Evolutionary conservation across 2,329 filamentous ascomycete genomes (phyloP).

Genomic region (Neurospora sp.): DNA sequence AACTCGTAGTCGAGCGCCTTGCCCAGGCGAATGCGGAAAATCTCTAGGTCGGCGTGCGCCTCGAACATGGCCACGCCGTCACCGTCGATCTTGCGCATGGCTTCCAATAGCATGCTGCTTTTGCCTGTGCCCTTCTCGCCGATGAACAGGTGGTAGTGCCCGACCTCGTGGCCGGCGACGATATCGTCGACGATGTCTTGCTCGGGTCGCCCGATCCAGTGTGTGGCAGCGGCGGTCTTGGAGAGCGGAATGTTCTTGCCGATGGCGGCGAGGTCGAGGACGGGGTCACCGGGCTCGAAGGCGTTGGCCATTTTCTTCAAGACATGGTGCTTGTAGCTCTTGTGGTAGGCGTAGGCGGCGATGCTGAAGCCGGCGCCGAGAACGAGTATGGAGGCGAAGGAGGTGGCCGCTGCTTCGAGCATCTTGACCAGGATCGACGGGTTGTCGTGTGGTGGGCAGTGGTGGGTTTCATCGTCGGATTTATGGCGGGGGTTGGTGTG

Average conservation of each 20-base stretch:
- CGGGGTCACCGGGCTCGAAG: conserved; percentile 85
- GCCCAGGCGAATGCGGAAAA: conserved; percentile 85
- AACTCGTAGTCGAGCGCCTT: conserved; percentile 95
- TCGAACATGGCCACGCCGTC: conserved; percentile 92
- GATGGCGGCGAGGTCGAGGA: conserved; percentile 67
- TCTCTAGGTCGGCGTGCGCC: conserved; percentile 88
- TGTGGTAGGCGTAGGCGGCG: conserved; percentile 71
- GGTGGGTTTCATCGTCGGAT: not conserved
- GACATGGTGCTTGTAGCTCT: conserved; percentile 80
- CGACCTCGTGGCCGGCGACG: conserved; percentile 58
- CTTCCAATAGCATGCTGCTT: conserved; percentile 89
- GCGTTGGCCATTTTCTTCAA: conserved; percentile 88
- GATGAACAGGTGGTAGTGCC: conserved; percentile 85
- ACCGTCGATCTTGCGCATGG: conserved; percentile 86
- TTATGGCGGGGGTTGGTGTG: not conserved
- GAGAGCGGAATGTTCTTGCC: conserved; percentile 43
- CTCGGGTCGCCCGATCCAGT: conserved; percentile 80
- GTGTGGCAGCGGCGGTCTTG: conserved; percentile 36
- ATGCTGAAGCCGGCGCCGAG: conserved; percentile 54
- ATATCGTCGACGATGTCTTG: conserved; percentile 77
- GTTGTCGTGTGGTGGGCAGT: conserved; percentile 12
- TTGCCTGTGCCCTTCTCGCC: conserved; percentile 97
- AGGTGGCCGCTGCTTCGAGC: conserved; percentile 65
- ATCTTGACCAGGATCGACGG: conserved; percentile 47
- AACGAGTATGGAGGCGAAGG: conserved; percentile 64